Base-by-base conservation (phyloP, 805 yeast species). In the Dipodascopsis tothii region DNA sequence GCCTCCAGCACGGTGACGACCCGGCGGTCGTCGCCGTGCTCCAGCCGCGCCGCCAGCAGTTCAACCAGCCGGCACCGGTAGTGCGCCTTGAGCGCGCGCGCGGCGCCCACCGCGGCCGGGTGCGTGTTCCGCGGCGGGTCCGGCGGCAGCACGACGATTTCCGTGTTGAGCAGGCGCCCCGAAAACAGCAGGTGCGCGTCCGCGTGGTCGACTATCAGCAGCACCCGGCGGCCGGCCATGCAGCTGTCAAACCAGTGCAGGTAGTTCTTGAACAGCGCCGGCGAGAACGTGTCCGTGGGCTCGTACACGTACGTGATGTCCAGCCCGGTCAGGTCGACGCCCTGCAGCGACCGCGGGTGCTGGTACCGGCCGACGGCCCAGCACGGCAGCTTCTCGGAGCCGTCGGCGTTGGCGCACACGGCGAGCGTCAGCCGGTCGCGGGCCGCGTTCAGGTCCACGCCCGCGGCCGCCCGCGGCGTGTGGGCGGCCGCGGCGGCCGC, bases 31-130 rank as follows among this genome's bases (percentile, higher is more conserved):
- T 42, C 37, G 22, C 25, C 30, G 14, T 37, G 33, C 32, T 41
- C 47, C 3, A 36, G 18, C 18, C 53, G 35, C 18, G 46, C 47
- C 3, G 37, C 25, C 39, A 49, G 21, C 27, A 46, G 36, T 33
- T 49, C 53, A 1, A 47, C 23, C 22, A 39, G 42, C 19, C 53
- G 42, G 17, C 48, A 40, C 5, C 53, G 40, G 17, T 49, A 49
- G 21, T n/a, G 20, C 9, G 48, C 45, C 27, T 45, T 49, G 9
- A 49, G 25, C 33, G 37, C 23, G n/a, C 48, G 40, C 11, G 48
- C 20, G 16, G 47, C 34, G 17, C 53, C 53, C 5, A 32, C 25
- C 3, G 40, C 47, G 14, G 43, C 39, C 5, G 53, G 53, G 17
- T 34, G 41, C 25, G 44, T 35, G 21, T 35, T 36, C 21, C 45